A percentile compares a stretch with the other conserved stretches of the same genome.
phyloP scores from a whole-genome alignment of 371 early-diverging fungal species.

The Chytridium lagenaria region DNA sequence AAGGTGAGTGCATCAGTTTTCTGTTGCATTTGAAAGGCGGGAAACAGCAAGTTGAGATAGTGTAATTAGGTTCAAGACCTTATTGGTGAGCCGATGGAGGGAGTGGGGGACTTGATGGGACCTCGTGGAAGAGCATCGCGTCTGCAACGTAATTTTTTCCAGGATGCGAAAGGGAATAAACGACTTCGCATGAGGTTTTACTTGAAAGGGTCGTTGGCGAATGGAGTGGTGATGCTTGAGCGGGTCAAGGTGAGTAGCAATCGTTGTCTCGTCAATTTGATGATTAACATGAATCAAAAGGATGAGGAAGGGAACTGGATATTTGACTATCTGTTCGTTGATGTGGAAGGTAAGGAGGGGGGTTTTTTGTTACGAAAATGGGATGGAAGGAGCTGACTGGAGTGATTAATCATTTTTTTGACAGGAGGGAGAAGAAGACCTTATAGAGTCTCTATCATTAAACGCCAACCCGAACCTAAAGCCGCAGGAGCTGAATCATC shows the following conservation, averaged over 20 bases:
- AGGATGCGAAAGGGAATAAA: neutral
- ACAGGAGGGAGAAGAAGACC: too few species aligned
- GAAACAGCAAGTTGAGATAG: neutral
- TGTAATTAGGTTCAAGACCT: neutral
- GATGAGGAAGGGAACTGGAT: constrained; percentile 7
- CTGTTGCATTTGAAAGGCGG: neutral
- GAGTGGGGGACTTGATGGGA: constrained; percentile 3
- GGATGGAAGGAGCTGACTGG: too few species aligned
- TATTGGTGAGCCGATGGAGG: constrained; percentile 11
- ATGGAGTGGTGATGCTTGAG: neutral
- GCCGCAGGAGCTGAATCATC: too few species aligned
- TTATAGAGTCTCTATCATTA: too few species aligned
- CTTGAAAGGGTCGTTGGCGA: neutral
- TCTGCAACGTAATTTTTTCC: neutral
- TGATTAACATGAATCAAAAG: neutral
- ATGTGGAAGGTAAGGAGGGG: neutral
- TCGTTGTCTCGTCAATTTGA: neutral
- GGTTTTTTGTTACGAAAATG: too few species aligned
- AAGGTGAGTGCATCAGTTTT: neutral
- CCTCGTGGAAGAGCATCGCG: neutral
- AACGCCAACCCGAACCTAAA: too few species aligned
- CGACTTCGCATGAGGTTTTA: constrained; percentile 7
- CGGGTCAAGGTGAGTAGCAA: neutral
- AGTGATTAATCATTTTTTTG: too few species aligned
- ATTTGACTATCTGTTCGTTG: neutral